Conservation (phyloP, 805 yeast genomes). For the Suhomyces prunicola region DNA sequence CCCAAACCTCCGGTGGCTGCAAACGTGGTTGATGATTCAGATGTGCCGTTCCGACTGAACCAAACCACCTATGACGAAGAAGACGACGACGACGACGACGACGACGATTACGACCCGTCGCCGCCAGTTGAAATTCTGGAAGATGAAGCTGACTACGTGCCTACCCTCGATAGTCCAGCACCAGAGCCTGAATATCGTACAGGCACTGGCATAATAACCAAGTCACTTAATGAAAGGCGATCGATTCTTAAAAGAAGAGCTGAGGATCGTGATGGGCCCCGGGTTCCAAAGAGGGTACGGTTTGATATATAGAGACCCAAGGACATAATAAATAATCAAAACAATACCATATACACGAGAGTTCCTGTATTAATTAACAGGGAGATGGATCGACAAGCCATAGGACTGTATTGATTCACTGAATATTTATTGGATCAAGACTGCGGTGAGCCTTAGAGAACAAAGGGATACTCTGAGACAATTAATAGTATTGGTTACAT, state of each 20-base stretch:
- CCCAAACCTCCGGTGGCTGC: background rate
- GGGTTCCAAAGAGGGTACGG: constrained; percentile 27
- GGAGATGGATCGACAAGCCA: too few relatives aligned
- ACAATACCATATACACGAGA: too few relatives aligned
- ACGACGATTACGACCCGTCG: constrained; percentile 3
- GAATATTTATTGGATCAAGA: too few relatives aligned
- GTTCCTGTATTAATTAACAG: too few relatives aligned
- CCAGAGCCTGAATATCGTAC: background rate
- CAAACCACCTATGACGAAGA: background rate
- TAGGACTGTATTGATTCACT: too few relatives aligned
- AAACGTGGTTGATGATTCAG: background rate
- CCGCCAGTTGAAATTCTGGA: constrained; percentile 1
- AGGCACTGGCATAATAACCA: background rate
- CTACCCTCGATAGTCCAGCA: constrained; percentile 2
- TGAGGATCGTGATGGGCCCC: background rate
- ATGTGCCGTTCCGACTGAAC: background rate
- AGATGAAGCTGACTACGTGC: constrained; percentile 13
- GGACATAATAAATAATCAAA: too few relatives aligned
- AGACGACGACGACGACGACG: constrained; percentile 4
- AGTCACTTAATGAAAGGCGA: background rate
- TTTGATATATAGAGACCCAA: constrained; percentile 17
- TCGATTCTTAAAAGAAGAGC: constrained; percentile 6
- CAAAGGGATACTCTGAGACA: too few relatives aligned
- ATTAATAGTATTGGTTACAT: too few relatives aligned
- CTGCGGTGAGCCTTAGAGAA: too few relatives aligned